A percentile compares a stretch with the other conserved stretches of the same genome.
Evolutionary conservation across 345 rosid genomes (phyloP).

Genomic region (Aquilaria sinensis): DNA sequence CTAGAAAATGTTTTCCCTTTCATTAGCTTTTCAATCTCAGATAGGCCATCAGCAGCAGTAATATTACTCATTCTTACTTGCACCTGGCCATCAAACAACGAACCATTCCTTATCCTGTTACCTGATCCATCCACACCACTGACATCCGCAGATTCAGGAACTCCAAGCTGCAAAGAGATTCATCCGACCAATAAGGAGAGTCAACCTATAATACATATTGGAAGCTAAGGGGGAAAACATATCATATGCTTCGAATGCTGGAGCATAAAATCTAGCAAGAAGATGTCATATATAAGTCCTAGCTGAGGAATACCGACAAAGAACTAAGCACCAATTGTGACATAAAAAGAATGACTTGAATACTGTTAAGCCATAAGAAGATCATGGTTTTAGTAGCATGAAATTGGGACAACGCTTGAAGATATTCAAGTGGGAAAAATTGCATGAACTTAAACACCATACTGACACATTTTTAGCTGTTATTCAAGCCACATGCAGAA

Average conservation of each 20-base stretch:
- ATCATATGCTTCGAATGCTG: background rate
- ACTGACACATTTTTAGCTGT: too few relatives aligned
- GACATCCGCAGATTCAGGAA: conserved; percentile 21
- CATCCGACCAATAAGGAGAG: background rate
- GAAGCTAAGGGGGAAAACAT: too few relatives aligned
- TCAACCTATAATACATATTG: background rate
- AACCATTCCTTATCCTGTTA: conserved; percentile 18
- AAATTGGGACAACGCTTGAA: too few relatives aligned
- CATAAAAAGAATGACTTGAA: background rate
- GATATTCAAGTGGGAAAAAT: too few relatives aligned
- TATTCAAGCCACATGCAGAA: too few relatives aligned
- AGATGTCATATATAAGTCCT: background rate
- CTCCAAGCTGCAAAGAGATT: conserved; percentile 1
- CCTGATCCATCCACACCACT: conserved; percentile 26
- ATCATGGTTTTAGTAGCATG: too few relatives aligned
- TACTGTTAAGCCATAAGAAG: background rate
- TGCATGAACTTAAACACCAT: too few relatives aligned
- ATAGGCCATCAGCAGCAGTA: conserved; percentile 27
- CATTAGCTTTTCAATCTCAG: conserved; percentile 71
- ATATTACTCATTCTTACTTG: conserved; percentile 17
- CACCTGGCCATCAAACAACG: conserved; percentile 24
- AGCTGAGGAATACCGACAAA: too few relatives aligned
- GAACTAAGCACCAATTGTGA: too few relatives aligned
- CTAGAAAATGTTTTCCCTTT: conserved; percentile 54
- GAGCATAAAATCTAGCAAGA: background rate